Base-by-base conservation (phyloP, 768 basidiomycete genomes). In the Boletus bicolor region DNA sequence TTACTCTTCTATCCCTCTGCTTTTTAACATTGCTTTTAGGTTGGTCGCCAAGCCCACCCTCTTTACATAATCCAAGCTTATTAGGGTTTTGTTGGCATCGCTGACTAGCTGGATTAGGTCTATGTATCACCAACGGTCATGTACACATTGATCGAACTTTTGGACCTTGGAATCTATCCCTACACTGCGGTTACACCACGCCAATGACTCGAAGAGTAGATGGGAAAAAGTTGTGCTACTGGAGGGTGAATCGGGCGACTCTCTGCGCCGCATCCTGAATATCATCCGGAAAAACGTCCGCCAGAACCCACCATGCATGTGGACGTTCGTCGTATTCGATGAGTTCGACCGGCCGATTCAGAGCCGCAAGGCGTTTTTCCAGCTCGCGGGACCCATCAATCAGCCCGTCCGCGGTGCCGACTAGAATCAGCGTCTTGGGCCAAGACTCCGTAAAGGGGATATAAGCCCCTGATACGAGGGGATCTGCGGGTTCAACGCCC, bases 271-370 rank as follows among this genome's bases (percentile, higher is more conserved):
- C 44, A 37, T 61, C 67, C 7, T 42, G 51, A 4, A 63, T 17
- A 5, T 56, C 43, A 24, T 52, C 66, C n/a, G 38, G 28, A 32
- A 68, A 68, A 1, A 64, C 15, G 1, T 55, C 34, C 2, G 53
- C 19, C 43, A 68, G 11, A 3, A 35, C 3, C 67, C 67, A 70
- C 59, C 64, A 68, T 1, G 10, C 56, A 57, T 70, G 67, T 2
- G 67, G 64, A 19, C 58, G 55, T 5, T 54, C 55, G 10, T 57
- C 44, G 32, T 71, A 69, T 34, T 69, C 69, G 17, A 71, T 49
- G 30, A 68, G 55, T 17, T 68, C 61, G 2, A 66, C 62, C 1
- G 49, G 55, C 28, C 35, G 43, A 5, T 37, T 34, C 1, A 35
- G 8, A 2, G 51, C 49, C 5, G 9, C 3, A 4, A 68, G 49